These are phyloP conservation scores for Cardamine chenopodiifolia DNA, from an alignment of 345 rosid species.

Conservation along the genomic window DNA sequence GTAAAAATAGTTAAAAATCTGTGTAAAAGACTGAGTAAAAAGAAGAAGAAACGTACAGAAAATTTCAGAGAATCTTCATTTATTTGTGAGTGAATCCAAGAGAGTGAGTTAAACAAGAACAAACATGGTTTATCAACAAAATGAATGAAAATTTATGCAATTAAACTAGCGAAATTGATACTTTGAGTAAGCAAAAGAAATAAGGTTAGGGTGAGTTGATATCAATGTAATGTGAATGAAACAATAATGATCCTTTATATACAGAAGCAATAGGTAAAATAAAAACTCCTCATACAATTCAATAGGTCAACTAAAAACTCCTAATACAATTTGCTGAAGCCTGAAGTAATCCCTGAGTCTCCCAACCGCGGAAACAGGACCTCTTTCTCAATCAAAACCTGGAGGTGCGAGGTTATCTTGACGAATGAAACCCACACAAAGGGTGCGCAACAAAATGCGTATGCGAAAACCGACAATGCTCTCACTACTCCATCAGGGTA, in stretches of 20 bases:
- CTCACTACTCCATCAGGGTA: constrained; percentile 73
- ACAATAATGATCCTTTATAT: constrained; percentile 30
- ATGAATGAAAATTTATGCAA: neutral
- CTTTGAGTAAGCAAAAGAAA: neutral
- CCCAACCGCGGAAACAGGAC: constrained; percentile 69
- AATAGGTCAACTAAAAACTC: constrained; percentile 19
- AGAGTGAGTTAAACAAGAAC: neutral
- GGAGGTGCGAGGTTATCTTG: constrained; percentile 64
- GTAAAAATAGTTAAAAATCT: neutral
- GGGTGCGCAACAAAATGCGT: constrained; percentile 82
- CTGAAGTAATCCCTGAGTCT: constrained; percentile 50
- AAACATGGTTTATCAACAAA: neutral
- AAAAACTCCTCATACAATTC: constrained; percentile 49
- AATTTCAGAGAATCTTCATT: neutral
- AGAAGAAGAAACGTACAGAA: neutral
- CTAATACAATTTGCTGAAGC: constrained; percentile 61
- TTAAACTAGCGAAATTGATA: neutral
- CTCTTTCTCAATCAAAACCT: constrained; percentile 78
- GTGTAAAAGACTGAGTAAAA: neutral
- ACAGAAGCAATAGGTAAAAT: constrained; percentile 35
- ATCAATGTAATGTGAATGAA: constrained; percentile 29
- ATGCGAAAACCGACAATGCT: constrained; percentile 69
- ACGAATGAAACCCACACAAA: constrained; percentile 59
- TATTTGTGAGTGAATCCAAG: neutral
- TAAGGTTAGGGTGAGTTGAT: constrained; percentile 15